Evolutionary conservation across 2,329 filamentous ascomycete species (phyloP).

Genomic region (Septoria linicola): DNA sequence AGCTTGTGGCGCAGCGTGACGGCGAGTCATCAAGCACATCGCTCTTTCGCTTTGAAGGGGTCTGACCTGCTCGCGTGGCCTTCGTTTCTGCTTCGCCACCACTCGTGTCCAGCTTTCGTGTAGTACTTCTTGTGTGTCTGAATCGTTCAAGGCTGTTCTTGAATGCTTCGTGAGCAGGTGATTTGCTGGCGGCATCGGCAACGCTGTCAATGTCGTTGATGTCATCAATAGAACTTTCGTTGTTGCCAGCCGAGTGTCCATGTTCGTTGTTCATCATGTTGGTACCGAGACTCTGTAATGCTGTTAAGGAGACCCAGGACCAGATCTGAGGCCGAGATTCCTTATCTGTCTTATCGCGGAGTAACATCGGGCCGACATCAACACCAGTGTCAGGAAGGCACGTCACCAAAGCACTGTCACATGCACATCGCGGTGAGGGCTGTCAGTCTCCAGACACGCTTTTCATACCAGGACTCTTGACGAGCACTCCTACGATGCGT

Average conservation of each 20-base stretch:
- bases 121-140: conserved; percentile 12
- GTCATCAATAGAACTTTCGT: not conserved
- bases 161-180: conserved; percentile 5
- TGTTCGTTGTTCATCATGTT: not conserved
- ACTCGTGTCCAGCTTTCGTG: not conserved
- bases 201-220: not conserved
- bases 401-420: not conserved
- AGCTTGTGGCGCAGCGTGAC: conserved; percentile 14
- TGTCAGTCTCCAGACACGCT: too few species aligned
- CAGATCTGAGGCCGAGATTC: too few species aligned
- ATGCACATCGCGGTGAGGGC: not conserved
- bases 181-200: not conserved
- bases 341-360: conserved; percentile 12
- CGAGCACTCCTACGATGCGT: not conserved
- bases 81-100: conserved; percentile 19
- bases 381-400: not conserved
- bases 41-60: conserved; percentile 2
- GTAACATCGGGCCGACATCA: conserved; percentile 1
- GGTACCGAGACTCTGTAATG: too few species aligned
- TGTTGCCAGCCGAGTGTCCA: too few species aligned
- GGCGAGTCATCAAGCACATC: not conserved
- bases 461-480: too few species aligned
- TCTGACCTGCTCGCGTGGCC: too few species aligned
- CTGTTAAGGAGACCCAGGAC: too few species aligned
- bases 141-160: conserved; percentile 24